A percentile compares a stretch with the other conserved stretches of the same genome.
These are phyloP conservation scores for Myxozyma mucilagina DNA, from an alignment of 805 yeast species.

Conservation along the genomic window DNA sequence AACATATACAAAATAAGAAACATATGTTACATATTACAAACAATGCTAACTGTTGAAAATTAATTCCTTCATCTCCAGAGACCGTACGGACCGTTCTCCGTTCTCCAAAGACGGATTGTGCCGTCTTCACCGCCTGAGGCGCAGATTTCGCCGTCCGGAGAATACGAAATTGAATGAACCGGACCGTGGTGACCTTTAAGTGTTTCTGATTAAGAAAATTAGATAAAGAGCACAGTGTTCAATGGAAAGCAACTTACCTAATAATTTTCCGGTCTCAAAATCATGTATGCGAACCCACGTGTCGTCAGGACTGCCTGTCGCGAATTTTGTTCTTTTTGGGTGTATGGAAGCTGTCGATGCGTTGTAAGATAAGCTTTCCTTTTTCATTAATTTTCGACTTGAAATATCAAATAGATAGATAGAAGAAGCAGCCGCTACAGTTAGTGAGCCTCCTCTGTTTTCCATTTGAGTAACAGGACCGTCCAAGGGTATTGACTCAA, in stretches of 20 bases:
- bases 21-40: background rate
- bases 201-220: slow-evolving; percentile 13
- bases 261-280: slow-evolving; percentile 16
- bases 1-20: background rate
- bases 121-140: slow-evolving; percentile 37
- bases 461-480: slow-evolving; percentile 35
- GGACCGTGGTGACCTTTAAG: slow-evolving; percentile 36
- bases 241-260: background rate
- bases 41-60: background rate
- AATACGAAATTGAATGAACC: slow-evolving; percentile 33
- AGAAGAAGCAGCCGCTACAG: slow-evolving; percentile 33
- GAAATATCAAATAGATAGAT: slow-evolving; percentile 31
- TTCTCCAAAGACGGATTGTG: slow-evolving; percentile 34
- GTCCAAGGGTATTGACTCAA: slow-evolving; percentile 12
- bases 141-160: slow-evolving; percentile 34
- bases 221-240: background rate
- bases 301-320: slow-evolving; percentile 37
- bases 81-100: slow-evolving; percentile 37
- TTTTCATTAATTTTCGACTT: slow-evolving; percentile 27
- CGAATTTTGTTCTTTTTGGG: slow-evolving; percentile 29
- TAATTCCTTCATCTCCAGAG: slow-evolving; percentile 34
- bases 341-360: slow-evolving; percentile 36
- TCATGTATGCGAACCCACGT: slow-evolving; percentile 41
- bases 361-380: slow-evolving; percentile 33
- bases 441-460: slow-evolving; percentile 25